Evolutionary conservation across 768 basidiomycete species (phyloP), one percentile per base, ranked within the genome.

Genomic region (Hericium erinaceus): DNA sequence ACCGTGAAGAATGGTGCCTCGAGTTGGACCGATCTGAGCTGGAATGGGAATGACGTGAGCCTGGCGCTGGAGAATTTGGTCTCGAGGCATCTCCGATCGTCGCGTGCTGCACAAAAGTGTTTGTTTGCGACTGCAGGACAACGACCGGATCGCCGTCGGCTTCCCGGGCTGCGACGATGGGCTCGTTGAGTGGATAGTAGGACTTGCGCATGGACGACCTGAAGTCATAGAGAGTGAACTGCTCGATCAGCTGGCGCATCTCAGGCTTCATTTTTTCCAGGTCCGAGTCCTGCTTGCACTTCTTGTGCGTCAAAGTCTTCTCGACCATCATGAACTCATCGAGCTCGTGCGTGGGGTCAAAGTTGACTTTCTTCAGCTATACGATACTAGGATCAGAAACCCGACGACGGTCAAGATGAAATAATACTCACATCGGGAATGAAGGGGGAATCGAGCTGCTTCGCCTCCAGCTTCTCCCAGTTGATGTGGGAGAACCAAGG

Each of bases 291-390:
- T 82, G 84, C 67, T 95, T 98, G 39, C 97, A 85, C 71, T 93
- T 97, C 48, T 89, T 78, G 61, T 95, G 93, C 57, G 92, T 97
- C 56, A 98, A 74, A n/a, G 95, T 95, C 69, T 98, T 98, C 73
- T 98, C 95, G 54, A 95, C 95, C 80, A 98, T 83, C 66, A 99
- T 72, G 66, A 98, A 89, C 70, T 99, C 97, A 68, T 99, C 95
- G 10, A 99, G 81, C 74, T 98, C 97, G 67, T 98, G 94, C 39
- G 92, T 85, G 39, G 97, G 87, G 68, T 99, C 95, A 70, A 98
- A 99, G 70, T 99, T 98, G n/a, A 94, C 91, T 72, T 87, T 87
- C 69, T 95, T 94, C 71, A 88, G 84, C 95, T 99, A 67, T 26
- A 59, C 44, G 46, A 64, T 20, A 48, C 48, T 28, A 22, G 38